A percentile compares a stretch with the other conserved stretches of the same genome.
Evolutionary conservation across 305 asterid genomes (phyloP).

Genomic region (Fraxinus sp.): DNA sequence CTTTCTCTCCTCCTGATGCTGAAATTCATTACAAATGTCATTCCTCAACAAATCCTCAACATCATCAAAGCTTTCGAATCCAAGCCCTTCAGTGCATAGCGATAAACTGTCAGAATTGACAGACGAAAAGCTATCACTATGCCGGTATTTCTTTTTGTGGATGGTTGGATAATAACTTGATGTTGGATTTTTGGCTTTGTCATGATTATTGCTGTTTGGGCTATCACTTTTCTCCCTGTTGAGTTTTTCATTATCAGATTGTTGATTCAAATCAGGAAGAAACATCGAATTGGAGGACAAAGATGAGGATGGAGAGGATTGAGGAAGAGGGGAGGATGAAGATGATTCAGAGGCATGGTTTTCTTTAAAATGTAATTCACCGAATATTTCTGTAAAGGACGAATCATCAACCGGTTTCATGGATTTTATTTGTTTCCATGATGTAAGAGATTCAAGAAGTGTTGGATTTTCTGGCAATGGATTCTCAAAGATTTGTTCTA

Average conservation of each 20-base stretch:
- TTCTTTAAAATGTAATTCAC: conserved; percentile 61
- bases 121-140: conserved; percentile 58
- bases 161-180: conserved; percentile 21
- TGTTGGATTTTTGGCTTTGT: conserved; percentile 17
- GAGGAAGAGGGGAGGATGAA: conserved; percentile 13
- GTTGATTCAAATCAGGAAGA: conserved; percentile 19
- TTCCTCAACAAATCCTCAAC: conserved; percentile 52
- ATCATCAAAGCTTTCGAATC: conserved; percentile 79
- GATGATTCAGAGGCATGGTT: conserved; percentile 23
- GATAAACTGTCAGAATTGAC: conserved; percentile 64
- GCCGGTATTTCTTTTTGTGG: conserved; percentile 31
- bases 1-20: conserved; percentile 21
- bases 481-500: conserved; percentile 56
- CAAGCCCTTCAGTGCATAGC: conserved; percentile 81
- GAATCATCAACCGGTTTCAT: conserved; percentile 36
- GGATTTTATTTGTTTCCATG: conserved; percentile 66
- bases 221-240: conserved; percentile 18
- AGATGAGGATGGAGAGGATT: conserved; percentile 30
- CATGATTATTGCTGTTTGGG: conserved; percentile 6
- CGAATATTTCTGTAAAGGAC: conserved; percentile 55
- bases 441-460: conserved; percentile 59
- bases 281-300: conserved; percentile 26
- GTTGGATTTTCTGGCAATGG: conserved; percentile 54
- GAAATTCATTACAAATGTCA: conserved; percentile 26
- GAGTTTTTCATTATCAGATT: conserved; percentile 11